Base-by-base conservation (phyloP, 495 filamentous ascomycete species). In the Paragyromitra xinjiangensis region DNA sequence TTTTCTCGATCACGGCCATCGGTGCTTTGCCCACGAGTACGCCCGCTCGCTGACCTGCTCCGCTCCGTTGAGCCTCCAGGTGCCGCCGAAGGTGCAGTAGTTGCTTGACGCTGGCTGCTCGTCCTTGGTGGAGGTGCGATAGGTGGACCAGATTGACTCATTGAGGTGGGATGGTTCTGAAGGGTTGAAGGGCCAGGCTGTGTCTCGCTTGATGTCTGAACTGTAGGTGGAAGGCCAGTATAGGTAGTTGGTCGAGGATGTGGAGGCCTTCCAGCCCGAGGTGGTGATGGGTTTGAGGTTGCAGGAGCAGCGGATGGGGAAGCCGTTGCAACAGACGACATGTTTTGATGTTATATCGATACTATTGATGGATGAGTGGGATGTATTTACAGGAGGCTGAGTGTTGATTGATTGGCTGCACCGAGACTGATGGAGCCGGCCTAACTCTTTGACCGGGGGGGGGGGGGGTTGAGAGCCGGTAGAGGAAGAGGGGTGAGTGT, bases 221-320 rank as follows among this genome's bases (percentile, higher is more conserved):
- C 69, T 9, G 68, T 81, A 45, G 80, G 80, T 51, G 80, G 72
- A 26, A 74, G 64, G 14, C 80, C 80, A 64, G 80, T 80, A 53
- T 82, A 82, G 5, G 81, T 82, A 7, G 81, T 82, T 24, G 81
- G 81, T 64, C 81, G 81, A 24, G 81, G 80, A 70, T 82, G 77
- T 61, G 81, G 22, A 50, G 81, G 80, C 24, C 81, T 69, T 55
- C 81, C 69, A 73, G 81, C 81, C 50, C 84, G 80, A 16, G 84
- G 83, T 50, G 81, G 73, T 76, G 78, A 80, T 65, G 78, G 75
- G 37, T 73, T 80, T 75, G 69, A 73, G 19, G 79, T 69, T 66
- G 79, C 9, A 51, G 79, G 72, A 69, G 78, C 70, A 68, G 59
- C 75, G n/a, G 78, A 80, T 7, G 76, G 69, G 53, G 75, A 67